Conservation (phyloP, 805 yeast species). For the Maudiozyma bulderi region DNA sequence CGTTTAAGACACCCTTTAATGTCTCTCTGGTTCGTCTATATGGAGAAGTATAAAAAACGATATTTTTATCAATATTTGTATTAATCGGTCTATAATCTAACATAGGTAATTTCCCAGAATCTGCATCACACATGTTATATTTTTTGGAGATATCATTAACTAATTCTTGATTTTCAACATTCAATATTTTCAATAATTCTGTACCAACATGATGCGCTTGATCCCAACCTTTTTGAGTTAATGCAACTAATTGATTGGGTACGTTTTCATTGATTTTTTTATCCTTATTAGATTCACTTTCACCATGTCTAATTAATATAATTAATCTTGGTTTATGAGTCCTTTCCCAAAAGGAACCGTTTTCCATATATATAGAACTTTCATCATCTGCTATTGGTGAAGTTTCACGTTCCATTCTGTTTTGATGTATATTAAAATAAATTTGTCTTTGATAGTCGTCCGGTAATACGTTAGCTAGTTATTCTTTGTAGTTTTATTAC, state of each 20-base stretch:
- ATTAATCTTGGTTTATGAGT: conserved; percentile 44
- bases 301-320: conserved; percentile 82
- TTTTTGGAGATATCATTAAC: conserved; percentile 15
- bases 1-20: conserved; percentile 55
- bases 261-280: conserved; percentile 67
- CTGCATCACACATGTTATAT: conserved; percentile 7
- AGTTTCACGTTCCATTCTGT: not conserved
- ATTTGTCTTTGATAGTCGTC: not conserved
- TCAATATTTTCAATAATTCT: conserved; percentile 30
- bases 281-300: conserved; percentile 82
- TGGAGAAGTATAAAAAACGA: conserved; percentile 80
- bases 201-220: conserved; percentile 57
- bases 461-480: no score
- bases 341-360: conserved; percentile 3
- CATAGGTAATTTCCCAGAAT: conserved; percentile 10
- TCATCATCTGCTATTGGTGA: not conserved
- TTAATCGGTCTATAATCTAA: conserved; percentile 21
- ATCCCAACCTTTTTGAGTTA: conserved; percentile 60
- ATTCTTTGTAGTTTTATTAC: no score
- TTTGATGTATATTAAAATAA: not conserved
- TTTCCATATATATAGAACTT: not conserved
- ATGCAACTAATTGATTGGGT: conserved; percentile 71
- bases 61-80: conserved; percentile 38
- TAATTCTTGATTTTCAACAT: conserved; percentile 17
- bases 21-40: conserved; percentile 80